Base-by-base conservation (phyloP, 1,139 yeast genomes). In the Geotrichum restrictum region DNA sequence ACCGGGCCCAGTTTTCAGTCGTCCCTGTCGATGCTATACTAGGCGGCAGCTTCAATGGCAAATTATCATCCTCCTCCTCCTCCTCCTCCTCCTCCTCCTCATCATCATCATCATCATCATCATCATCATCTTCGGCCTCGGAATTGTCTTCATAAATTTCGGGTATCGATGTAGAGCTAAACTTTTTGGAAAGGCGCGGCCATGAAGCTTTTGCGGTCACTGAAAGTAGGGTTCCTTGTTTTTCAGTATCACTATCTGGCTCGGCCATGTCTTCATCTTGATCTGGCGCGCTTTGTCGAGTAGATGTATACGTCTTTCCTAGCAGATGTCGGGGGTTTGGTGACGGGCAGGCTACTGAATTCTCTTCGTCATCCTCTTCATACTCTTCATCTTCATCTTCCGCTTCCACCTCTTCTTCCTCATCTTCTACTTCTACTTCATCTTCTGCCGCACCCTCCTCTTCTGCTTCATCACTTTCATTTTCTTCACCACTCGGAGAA, bases 1-100 rank as follows among this genome's bases (percentile, higher is more conserved):
- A 51, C 11, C 46, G 29, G 14, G 48, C 53, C 53, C 53, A 51
- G 45, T 51, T 51, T 21, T 51, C 53, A 2, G 53, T 38, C 27
- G 33, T 40, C 1, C n/a, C 42, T 10, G n/a, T n/a, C n/a, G 13
- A 14, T 3, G 24, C 22, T 10, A 18, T 19, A 11, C 18, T 36
- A n/a, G n/a, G n/a, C 27, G 34, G 48, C 14, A 22, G 41, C 16
- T n/a, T 16, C n/a, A 45, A 33, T 3, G n/a, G 42, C 27, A 10
- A 38, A 22, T n/a, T 19, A 19, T 24, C 14, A n/a, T 34, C 18
- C 14, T n/a, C 13, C 18, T 16, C 13, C 21, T 7, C 39, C 49
- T 18, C 39, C 38, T n/a, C n/a, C n/a, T n/a, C n/a, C n/a, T n/a
- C n/a, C n/a, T n/a, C n/a, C n/a, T n/a, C n/a, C n/a, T n/a, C n/a